phyloP scores from a whole-genome alignment of 1,284 basidiomycete genomes.

The Polyporus tsugae region DNA sequence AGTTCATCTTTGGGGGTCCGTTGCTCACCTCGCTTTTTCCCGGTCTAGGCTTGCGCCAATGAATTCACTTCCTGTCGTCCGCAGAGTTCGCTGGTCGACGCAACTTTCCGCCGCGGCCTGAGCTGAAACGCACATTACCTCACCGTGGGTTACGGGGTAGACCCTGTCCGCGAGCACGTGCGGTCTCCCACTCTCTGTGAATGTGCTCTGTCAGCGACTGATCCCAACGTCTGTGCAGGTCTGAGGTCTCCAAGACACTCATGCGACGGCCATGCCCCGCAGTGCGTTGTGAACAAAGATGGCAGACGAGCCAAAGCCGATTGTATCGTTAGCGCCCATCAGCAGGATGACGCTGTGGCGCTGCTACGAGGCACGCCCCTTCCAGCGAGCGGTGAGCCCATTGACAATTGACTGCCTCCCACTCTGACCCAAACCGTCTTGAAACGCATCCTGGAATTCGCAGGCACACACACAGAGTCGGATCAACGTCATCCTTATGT shows the following conservation, averaged over 20 bases:
- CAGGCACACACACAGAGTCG: not conserved
- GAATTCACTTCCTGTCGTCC: not conserved
- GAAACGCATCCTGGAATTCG: not conserved
- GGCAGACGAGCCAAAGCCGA: not conserved
- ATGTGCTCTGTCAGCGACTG: not conserved
- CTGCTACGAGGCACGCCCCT: too few relatives aligned
- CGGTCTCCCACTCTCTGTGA: not conserved
- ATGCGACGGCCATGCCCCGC: not conserved
- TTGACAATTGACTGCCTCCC: not conserved
- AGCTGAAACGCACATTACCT: not conserved
- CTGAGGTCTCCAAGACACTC: not conserved
- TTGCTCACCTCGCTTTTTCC: conserved; percentile 11
- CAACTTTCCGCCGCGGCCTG: not conserved
- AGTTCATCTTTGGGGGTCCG: conserved; percentile 26
- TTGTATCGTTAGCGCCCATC: not conserved
- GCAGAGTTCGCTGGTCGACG: not conserved
- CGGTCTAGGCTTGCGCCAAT: conserved; percentile 1
- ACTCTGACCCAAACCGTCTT: not conserved
- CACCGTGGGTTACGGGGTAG: conserved; percentile 3
- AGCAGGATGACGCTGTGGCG: not conserved
- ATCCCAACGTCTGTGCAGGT: not conserved
- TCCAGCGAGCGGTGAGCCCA: not conserved
- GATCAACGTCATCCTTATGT: not conserved
- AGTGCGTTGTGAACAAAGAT: not conserved
- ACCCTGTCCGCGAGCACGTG: not conserved